Percentiles rank a stretch among this genome's conserved stretches.
Conservation (phyloP, 2,329 filamentous ascomycete species). For the Aspergillus pseudoglaucus region DNA sequence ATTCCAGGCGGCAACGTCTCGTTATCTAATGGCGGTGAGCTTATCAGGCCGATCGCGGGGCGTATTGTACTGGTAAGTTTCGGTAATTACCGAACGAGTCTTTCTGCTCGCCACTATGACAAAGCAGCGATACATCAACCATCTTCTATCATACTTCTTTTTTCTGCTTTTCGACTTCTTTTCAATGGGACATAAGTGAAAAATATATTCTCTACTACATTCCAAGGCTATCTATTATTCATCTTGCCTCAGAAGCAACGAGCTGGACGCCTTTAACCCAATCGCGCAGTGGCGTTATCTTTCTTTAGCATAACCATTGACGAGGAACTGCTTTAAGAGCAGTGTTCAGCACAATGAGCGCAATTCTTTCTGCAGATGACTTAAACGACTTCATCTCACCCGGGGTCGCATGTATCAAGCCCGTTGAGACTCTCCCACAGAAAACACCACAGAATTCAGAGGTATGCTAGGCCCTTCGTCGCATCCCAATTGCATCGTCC, state of each 20-base stretch:
- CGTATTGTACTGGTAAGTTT: background rate
- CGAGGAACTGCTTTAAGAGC: slow-evolving; percentile 7
- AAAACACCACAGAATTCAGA: slow-evolving; percentile 45
- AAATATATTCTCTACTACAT: background rate
- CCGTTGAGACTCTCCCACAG: slow-evolving; percentile 80
- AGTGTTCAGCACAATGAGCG: slow-evolving; percentile 63
- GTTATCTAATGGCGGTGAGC: slow-evolving; percentile 17
- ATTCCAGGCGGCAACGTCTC: background rate
- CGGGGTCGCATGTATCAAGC: slow-evolving; percentile 96
- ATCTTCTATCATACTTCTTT: background rate
- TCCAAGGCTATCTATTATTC: background rate
- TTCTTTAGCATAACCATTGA: slow-evolving; percentile 6
- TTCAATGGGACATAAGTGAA: background rate
- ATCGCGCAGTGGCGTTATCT: slow-evolving; percentile 2
- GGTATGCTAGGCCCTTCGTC: slow-evolving; percentile 26
- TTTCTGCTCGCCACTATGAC: slow-evolving; percentile 18
- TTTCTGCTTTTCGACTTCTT: no score
- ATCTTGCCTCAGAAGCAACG: background rate
- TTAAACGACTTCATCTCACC: slow-evolving; percentile 99
- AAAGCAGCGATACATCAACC: background rate
- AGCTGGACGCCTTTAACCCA: background rate
- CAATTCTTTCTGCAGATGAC: slow-evolving; percentile 93
- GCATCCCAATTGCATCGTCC: slow-evolving; percentile 2
- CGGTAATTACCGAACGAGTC: background rate
- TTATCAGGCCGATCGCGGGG: slow-evolving; percentile 23